phyloP scores from a whole-genome alignment of 257 asterid genomes.

The Solanum microdontum region DNA sequence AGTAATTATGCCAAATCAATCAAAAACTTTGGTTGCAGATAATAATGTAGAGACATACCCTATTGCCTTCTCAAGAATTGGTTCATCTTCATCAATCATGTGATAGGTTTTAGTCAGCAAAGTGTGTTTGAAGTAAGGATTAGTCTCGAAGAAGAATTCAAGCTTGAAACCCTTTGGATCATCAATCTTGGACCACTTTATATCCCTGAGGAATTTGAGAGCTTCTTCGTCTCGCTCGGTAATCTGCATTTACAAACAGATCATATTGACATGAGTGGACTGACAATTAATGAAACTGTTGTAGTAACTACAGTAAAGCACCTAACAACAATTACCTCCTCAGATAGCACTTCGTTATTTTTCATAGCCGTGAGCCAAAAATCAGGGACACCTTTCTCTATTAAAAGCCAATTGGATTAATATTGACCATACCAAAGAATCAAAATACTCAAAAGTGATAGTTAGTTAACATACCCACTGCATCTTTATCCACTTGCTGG shows the following conservation, averaged over 20 bases:
- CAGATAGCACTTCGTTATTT: constrained; percentile 7
- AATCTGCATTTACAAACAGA: constrained; percentile 22
- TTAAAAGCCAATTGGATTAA: background rate
- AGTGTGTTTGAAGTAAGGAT: constrained; percentile 57
- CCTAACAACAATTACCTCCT: constrained; percentile 2
- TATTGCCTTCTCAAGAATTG: constrained; percentile 55
- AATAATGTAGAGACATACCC: background rate
- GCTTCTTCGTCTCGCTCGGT: constrained; percentile 47
- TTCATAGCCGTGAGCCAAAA: constrained; percentile 12
- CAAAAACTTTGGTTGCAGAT: background rate
- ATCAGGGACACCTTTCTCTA: constrained; percentile 19
- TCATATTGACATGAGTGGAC: background rate
- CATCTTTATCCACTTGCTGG: background rate
- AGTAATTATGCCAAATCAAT: background rate
- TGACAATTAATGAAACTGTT: background rate
- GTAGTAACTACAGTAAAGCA: background rate
- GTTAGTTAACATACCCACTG: constrained; percentile 15
- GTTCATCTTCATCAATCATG: constrained; percentile 93
- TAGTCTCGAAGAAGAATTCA: constrained; percentile 28
- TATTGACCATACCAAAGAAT: background rate
- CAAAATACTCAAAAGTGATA: background rate
- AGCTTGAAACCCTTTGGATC: constrained; percentile 22
- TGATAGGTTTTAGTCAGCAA: constrained; percentile 69
- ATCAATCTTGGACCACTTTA: constrained; percentile 16
- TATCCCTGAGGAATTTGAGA: constrained; percentile 14